phyloP scores from a whole-genome alignment of 257 asterid genomes.

The Schizonepeta tenuifolia region DNA sequence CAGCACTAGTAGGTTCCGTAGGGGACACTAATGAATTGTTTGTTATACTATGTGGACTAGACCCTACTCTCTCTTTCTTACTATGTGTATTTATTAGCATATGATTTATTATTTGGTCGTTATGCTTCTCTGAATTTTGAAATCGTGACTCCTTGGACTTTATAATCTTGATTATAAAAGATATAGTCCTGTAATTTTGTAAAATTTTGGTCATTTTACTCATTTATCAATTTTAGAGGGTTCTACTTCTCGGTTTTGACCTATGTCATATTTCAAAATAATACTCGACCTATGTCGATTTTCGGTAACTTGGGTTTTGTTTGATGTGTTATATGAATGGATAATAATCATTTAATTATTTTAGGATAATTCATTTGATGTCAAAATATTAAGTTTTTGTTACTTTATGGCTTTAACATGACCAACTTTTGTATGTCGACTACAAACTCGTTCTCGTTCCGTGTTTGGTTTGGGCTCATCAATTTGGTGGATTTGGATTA shows the following conservation, averaged over 20 bases:
- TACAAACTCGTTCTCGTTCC: background rate
- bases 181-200: background rate
- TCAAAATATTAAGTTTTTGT: too few species aligned
- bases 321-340: too few species aligned
- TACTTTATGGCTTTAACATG: background rate
- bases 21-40: background rate
- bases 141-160: background rate
- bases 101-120: too few species aligned
- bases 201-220: too few species aligned
- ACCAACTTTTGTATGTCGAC: background rate
- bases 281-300: too few species aligned
- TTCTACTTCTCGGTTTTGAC: too few species aligned
- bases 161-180: background rate
- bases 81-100: background rate
- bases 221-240: too few species aligned
- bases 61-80: background rate
- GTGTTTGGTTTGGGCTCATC: constrained; percentile 22
- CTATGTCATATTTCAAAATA: too few species aligned
- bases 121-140: too few species aligned
- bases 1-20: background rate
- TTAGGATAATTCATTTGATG: too few species aligned
- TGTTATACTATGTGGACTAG: background rate
- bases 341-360: too few species aligned
- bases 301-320: too few species aligned
- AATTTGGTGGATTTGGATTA: background rate